These are phyloP conservation scores for Achlya hypogyna DNA, from an alignment of 352 stramenopile species.

Conservation along the genomic window DNA sequence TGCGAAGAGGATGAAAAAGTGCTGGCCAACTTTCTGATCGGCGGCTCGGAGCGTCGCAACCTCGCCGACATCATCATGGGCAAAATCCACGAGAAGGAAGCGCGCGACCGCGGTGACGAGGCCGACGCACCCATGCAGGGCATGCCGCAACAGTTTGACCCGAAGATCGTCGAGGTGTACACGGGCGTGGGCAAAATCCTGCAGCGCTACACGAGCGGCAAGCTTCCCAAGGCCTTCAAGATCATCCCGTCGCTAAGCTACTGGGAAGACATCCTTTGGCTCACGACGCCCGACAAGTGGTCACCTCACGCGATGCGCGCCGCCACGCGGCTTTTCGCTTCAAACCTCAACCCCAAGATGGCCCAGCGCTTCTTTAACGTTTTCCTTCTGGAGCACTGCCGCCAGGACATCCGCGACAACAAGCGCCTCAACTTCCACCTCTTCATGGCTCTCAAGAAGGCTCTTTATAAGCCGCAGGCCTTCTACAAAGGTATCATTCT, in stretches of 20 bases:
- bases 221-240: constrained; percentile 99
- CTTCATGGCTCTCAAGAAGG: constrained; percentile 98
- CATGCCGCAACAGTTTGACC: constrained; percentile 61
- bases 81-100: constrained; percentile 97
- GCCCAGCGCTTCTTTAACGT: constrained; percentile 99
- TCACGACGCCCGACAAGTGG: constrained; percentile 97
- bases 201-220: constrained; percentile 94
- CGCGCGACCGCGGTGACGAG: constrained; percentile 68
- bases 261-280: constrained; percentile 98
- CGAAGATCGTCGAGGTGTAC: constrained; percentile 98
- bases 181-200: constrained; percentile 97
- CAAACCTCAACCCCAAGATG: constrained; percentile 99
- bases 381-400: constrained; percentile 94
- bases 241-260: constrained; percentile 98
- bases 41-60: constrained; percentile 78
- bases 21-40: constrained; percentile 82
- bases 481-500: constrained; percentile 99
- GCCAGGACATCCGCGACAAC: constrained; percentile 96
- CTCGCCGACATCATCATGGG: constrained; percentile 99
- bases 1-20: constrained; percentile 81
- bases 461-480: constrained; percentile 98
- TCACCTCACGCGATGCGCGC: constrained; percentile 97
- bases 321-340: constrained; percentile 96
- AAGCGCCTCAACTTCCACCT: constrained; percentile 99
- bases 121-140: constrained; percentile 34